Percentiles rank a stretch among this genome's conserved stretches.
phyloP scores from a whole-genome alignment of 768 basidiomycete species.

The Tulasnella sp. region DNA sequence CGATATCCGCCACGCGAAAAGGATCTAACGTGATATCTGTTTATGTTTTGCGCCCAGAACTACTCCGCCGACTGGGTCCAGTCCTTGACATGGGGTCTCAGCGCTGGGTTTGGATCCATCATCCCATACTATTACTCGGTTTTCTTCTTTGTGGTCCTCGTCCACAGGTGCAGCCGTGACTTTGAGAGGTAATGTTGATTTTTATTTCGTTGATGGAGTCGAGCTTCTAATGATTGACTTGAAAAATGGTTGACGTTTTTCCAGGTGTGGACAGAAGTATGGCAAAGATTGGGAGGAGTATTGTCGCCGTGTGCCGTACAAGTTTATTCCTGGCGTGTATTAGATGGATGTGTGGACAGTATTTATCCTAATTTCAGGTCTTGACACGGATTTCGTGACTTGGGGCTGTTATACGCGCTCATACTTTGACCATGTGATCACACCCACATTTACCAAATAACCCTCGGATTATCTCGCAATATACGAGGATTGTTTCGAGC shows the following conservation, averaged over 20 bases:
- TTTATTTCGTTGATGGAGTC: too few relatives aligned
- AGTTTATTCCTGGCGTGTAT: constrained; percentile 82
- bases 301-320: constrained; percentile 77
- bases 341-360: too few relatives aligned
- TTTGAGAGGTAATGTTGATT: constrained; percentile 66
- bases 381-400: too few relatives aligned
- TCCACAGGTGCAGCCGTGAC: constrained; percentile 86
- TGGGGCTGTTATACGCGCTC: too few relatives aligned
- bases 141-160: constrained; percentile 88
- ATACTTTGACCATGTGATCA: too few relatives aligned
- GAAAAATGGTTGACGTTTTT: background rate
- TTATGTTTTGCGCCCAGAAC: constrained; percentile 43
- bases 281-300: constrained; percentile 92
- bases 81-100: constrained; percentile 74
- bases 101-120: constrained; percentile 59
- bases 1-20: background rate
- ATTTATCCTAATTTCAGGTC: too few relatives aligned
- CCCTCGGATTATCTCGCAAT: too few relatives aligned
- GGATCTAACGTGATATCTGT: background rate
- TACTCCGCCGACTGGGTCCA: constrained; percentile 90
- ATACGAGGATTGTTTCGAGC: too few relatives aligned
- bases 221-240: too few relatives aligned
- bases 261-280: constrained; percentile 75
- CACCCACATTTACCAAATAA: too few relatives aligned
- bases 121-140: constrained; percentile 96